A percentile compares a stretch with the other conserved stretches of the same genome.
These are phyloP conservation scores for Rubia tinctorum DNA, from an alignment of 305 asterid genomes.

Conservation along the genomic window DNA sequence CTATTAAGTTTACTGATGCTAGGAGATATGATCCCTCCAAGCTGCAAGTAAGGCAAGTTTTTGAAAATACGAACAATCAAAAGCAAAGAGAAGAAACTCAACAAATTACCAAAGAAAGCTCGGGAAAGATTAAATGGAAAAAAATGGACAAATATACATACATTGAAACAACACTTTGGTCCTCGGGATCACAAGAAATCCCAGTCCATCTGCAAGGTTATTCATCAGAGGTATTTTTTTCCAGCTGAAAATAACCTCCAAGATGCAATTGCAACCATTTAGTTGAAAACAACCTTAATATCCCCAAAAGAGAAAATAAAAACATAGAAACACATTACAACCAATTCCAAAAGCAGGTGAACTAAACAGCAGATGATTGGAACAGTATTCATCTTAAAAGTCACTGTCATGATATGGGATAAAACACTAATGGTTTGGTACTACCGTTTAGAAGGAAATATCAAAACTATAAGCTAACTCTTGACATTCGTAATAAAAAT, in stretches of 20 bases:
- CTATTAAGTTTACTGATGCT: conserved; percentile 64
- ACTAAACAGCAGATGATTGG: too few relatives aligned
- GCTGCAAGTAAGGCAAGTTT: conserved; percentile 85
- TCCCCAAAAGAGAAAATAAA: neutral
- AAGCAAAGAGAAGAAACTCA: neutral
- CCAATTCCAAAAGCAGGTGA: too few relatives aligned
- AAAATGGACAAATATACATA: conserved; percentile 29
- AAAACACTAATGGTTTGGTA: too few relatives aligned
- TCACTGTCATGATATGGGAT: too few relatives aligned
- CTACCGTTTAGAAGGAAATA: too few relatives aligned
- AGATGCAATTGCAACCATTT: neutral
- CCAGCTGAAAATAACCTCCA: neutral
- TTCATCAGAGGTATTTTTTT: conserved; percentile 43
- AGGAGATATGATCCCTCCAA: conserved; percentile 82
- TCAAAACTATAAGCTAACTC: too few relatives aligned
- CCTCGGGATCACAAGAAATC: conserved; percentile 67
- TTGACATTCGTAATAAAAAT: too few relatives aligned
- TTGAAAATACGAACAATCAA: conserved; percentile 27
- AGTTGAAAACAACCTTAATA: neutral
- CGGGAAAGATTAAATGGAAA: neutral
- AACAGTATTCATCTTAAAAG: too few relatives aligned
- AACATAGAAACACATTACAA: neutral
- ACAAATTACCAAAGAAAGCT: neutral
- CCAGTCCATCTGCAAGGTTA: conserved; percentile 90
- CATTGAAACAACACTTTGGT: conserved; percentile 80